Evolutionary conservation across 176 grass and related monocot genomes (phyloP), one percentile per base, ranked within the genome.

Genomic region (Carex myosuroides): DNA sequence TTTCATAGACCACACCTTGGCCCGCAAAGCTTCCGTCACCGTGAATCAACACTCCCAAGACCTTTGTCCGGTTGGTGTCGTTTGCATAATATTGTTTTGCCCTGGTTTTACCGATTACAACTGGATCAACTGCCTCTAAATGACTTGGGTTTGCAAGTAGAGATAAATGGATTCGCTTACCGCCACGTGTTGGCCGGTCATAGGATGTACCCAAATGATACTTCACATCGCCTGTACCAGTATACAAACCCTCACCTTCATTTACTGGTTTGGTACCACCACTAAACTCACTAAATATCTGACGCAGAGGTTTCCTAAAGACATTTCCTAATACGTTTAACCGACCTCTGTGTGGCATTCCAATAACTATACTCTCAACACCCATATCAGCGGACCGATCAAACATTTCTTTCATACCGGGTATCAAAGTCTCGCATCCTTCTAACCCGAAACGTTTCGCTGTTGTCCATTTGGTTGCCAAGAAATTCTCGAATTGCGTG

Each of bases 1-100:
- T 94, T 88, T 98, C 95, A 16, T 93, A 94, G 13, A 94, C 95
- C 26, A 98, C 92, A 46, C 95, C 95, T 87, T 98, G 95, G 13
- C 95, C 95, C 32, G 95, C 89, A 87, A 98, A 98, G 82, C 95
- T 98, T 20, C 95, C 95, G 39, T 98, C 95, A 44, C 95, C 95
- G 9, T 98, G 95, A n/a, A 98, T 89, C 42, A 98, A 81, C 42
- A 98, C 84, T 13, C 95, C 90, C 87, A 98, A 68, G 56, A 91
- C 92, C 84, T 92, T 94, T 70, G 87, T 94, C 85, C 95, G 90
- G 69, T 65, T 44, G 13, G 16, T 63, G 60, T 86, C 88, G 56
- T 75, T 79, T 29, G 80, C 54, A 20, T 84, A 80, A 71, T 86
- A 90, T 56, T 86, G 88, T 54, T 86, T 86, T 10, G 85, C 85